A percentile compares a stretch with the other conserved stretches of the same genome.
phyloP scores from a whole-genome alignment of 2,329 filamentous ascomycete species.

The Calycina herbarum region DNA sequence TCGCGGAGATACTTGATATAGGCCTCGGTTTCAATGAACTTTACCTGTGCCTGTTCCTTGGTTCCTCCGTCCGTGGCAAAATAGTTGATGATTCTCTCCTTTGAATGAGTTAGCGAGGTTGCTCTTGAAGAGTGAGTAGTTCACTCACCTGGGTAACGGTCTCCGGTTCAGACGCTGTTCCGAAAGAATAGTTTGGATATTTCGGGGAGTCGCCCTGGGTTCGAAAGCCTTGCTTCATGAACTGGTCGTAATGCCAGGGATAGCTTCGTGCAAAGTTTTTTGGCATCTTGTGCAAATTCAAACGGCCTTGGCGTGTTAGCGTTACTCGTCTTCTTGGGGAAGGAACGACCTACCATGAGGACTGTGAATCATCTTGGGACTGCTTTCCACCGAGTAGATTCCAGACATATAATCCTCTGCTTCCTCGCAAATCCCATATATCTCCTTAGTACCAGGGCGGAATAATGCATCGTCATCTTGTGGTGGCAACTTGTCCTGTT shows the following conservation, averaged over 20 bases:
- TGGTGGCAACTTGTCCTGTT: not conserved
- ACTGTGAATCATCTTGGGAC: not conserved
- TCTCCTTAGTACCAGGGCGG: not conserved
- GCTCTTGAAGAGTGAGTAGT: not conserved
- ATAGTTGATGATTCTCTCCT: not conserved
- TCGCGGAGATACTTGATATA: conserved; percentile 6
- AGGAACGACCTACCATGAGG: not conserved
- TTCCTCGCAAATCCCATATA: not conserved
- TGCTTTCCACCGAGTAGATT: not conserved
- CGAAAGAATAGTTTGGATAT: not conserved
- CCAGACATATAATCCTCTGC: not conserved
- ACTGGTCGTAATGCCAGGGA: not conserved
- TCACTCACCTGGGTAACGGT: conserved; percentile 15
- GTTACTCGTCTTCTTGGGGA: not conserved
- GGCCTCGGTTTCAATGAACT: not conserved
- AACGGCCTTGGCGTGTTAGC: not conserved
- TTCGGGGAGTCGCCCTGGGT: not conserved
- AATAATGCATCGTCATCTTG: not conserved
- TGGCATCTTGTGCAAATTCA: conserved; percentile 14
- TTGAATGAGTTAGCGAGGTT: not conserved
- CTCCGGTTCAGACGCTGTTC: conserved; percentile 16
- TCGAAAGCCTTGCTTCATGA: not conserved
- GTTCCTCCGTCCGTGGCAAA: not conserved
- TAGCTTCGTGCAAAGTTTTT: conserved; percentile 14
- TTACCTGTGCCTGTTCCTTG: conserved; percentile 11